Percentiles rank a stretch among this genome's conserved stretches.
phyloP scores from a whole-genome alignment of 768 basidiomycete species.

The Mycena indigotica region DNA sequence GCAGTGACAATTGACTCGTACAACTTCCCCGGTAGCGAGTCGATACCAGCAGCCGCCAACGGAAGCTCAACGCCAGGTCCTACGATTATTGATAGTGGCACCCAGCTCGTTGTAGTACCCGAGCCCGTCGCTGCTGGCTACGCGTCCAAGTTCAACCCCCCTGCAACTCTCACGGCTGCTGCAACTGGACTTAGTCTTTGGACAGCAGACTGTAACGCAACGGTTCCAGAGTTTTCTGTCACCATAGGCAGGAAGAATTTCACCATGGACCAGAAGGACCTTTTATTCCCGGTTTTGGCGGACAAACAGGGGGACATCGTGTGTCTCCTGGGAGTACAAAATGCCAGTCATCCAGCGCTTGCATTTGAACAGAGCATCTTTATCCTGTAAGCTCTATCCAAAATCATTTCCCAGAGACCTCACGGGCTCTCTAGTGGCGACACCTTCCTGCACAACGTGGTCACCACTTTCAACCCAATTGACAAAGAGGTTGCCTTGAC shows the following conservation, averaged over 20 bases:
- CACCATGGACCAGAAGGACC: slow-evolving; percentile 24
- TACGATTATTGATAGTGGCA: slow-evolving; percentile 20
- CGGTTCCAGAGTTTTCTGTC: slow-evolving; percentile 24
- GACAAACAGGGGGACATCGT: slow-evolving; percentile 16
- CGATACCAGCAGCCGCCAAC: not conserved
- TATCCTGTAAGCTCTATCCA: too few relatives aligned
- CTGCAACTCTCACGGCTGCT: slow-evolving; percentile 14
- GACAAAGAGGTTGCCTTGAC: not conserved
- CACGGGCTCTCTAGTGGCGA: too few relatives aligned
- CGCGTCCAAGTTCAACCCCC: slow-evolving; percentile 22
- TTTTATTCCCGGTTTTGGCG: slow-evolving; percentile 14
- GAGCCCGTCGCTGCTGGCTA: slow-evolving; percentile 22
- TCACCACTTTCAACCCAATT: not conserved
- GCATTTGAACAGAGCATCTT: too few relatives aligned
- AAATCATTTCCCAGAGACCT: too few relatives aligned
- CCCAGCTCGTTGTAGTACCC: slow-evolving; percentile 25
- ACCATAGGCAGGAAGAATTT: slow-evolving; percentile 23
- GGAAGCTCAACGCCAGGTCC: slow-evolving; percentile 9
- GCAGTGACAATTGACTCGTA: slow-evolving; percentile 23
- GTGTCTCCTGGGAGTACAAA: slow-evolving; percentile 23
- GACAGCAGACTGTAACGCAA: slow-evolving; percentile 23
- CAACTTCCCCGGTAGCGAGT: slow-evolving; percentile 22
- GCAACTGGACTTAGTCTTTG: slow-evolving; percentile 18
- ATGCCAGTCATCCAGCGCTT: slow-evolving; percentile 11
- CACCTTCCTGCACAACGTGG: slow-evolving; percentile 2